Evolutionary conservation across 768 basidiomycete genomes (phyloP), one percentile per base, ranked within the genome.

Genomic region (Scleroderma bovista): DNA sequence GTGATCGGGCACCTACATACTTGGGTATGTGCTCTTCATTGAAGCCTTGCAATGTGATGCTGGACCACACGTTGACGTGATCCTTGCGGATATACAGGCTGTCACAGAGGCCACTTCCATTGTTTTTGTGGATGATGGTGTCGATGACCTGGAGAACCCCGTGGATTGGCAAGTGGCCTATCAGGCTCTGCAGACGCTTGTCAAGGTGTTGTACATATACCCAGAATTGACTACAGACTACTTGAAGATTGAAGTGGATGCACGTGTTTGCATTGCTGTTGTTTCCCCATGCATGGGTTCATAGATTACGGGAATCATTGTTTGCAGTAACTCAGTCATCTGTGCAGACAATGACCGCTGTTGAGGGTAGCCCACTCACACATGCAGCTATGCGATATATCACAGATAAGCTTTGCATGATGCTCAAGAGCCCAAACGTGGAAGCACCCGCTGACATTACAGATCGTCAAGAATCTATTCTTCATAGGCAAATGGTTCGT

Each of bases 211-310:
- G 31, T 75, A 73, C 24, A 70, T 80, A 17, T 76, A 79, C 52
- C 79, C 86, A 3, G 73, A 76, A 44, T 59, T 74, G 39, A 70
- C 73, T 3, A 69, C 62, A 2, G 65, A 77, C 33, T 68, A 72
- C 9, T 74, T 72, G 37, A 71, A 65, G 49, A 70, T n/a, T 89
- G 1, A 63, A 74, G 1, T 95, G 93, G 93, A 57, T 68, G 10
- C 60, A 72, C 1, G 74, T 96, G 37, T 72, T 80, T 20, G 57
- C 71, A 0, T 83, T 88, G 58, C 78, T 97, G 3, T 73, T 87
- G 2, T 97, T 86, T 69, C 93, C 94, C 5, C 96, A 99, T 65
- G 80, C 90, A 3, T 97, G 94, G 95, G 93, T 96, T 0, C 84
- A 94, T 38, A 82, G 90, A 48, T 73, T 93, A 13, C 64, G 96